These are phyloP conservation scores for Candida railenensis DNA, from an alignment of 805 yeast species.

Conservation along the genomic window DNA sequence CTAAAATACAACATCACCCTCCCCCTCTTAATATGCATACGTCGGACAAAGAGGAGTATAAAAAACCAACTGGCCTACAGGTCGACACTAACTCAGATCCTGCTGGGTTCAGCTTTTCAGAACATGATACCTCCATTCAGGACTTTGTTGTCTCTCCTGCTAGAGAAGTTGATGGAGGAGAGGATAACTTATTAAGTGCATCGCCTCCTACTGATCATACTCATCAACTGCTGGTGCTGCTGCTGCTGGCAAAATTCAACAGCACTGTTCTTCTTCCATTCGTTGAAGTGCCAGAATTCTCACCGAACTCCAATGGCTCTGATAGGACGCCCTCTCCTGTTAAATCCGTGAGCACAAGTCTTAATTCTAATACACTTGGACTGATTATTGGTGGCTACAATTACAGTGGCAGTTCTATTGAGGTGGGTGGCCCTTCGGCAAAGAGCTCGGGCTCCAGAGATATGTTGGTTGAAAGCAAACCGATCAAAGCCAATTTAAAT, in stretches of 20 bases:
- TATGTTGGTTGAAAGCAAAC: neutral
- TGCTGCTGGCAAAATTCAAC: neutral
- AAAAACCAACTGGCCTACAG: neutral
- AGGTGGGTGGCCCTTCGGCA: constrained; percentile 2
- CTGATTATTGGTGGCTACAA: constrained; percentile 30
- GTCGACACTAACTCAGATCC: constrained; percentile 1
- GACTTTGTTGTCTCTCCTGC: constrained; percentile 19
- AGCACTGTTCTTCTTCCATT: constrained; percentile 13
- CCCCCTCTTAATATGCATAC: neutral
- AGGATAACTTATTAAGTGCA: no score
- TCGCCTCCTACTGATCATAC: neutral
- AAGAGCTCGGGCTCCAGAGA: neutral
- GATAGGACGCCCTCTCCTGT: constrained; percentile 17
- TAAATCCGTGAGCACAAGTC: constrained; percentile 16
- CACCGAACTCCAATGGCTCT: constrained; percentile 5
- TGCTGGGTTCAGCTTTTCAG: constrained; percentile 22
- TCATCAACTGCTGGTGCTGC: neutral
- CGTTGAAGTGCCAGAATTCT: constrained; percentile 12
- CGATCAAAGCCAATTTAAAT: neutral
- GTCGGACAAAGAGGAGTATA: neutral
- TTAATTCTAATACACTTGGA: constrained; percentile 24
- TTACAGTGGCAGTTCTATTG: constrained; percentile 23
- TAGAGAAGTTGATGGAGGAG: constrained; percentile 1
- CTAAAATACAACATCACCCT: neutral
- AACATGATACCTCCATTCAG: constrained; percentile 22